Percentiles rank a stretch among this genome's conserved stretches.
Evolutionary conservation across 441 rosid species (phyloP).

Genomic region (Gossypium trilobum): DNA sequence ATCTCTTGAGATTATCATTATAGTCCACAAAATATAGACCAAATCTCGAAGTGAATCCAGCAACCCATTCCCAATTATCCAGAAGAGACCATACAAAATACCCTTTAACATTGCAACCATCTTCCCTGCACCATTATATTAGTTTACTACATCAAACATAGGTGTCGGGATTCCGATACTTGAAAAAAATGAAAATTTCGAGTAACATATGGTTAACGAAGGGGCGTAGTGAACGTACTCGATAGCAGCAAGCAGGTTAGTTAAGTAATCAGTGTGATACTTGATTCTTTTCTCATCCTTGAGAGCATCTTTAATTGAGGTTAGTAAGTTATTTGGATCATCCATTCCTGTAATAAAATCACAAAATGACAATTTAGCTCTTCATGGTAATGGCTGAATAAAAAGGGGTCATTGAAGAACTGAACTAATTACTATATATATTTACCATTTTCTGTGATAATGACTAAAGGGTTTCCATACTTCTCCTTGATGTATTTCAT

Average conservation of each 20-base stretch:
- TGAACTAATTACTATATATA: not conserved
- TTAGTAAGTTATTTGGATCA: conserved; percentile 42
- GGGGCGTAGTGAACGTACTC: conserved; percentile 29
- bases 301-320: conserved; percentile 43
- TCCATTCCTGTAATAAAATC: conserved; percentile 62
- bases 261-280: conserved; percentile 70
- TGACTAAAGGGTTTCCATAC: conserved; percentile 68
- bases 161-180: not conserved
- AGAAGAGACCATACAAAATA: conserved; percentile 85
- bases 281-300: conserved; percentile 73
- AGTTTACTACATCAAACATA: not conserved
- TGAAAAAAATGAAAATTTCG: not conserved
- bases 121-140: conserved; percentile 43
- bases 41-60: conserved; percentile 79
- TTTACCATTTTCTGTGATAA: conserved; percentile 84
- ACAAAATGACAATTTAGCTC: not conserved
- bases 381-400: not conserved
- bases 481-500: conserved; percentile 78
- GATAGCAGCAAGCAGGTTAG: conserved; percentile 65
- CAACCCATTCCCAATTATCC: conserved; percentile 96
- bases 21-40: conserved; percentile 88
- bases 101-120: conserved; percentile 91
- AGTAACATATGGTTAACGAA: not conserved
- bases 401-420: not conserved
- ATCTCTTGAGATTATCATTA: conserved; percentile 69